phyloP scores from a whole-genome alignment of 306 rosid genomes.

The Cicer yamashitae region DNA sequence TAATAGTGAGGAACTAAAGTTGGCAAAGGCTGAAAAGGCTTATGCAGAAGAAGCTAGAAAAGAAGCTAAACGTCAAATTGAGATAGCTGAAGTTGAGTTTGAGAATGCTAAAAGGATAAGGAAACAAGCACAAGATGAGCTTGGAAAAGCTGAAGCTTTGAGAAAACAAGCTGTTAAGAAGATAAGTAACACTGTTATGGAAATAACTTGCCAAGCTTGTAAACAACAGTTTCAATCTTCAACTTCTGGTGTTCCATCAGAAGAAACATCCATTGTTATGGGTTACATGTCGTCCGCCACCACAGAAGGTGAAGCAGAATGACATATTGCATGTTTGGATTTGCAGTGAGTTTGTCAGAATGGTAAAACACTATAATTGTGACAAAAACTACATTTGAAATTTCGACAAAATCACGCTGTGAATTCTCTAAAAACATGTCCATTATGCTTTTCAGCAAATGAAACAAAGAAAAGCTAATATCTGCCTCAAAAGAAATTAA shows the following conservation, averaged over 20 bases:
- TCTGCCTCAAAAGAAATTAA: background rate
- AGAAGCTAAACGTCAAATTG: slow-evolving; percentile 78
- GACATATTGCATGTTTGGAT: slow-evolving; percentile 3
- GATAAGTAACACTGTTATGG: slow-evolving; percentile 70
- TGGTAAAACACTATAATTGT: no score
- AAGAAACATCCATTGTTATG: slow-evolving; percentile 76
- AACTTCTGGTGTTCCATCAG: slow-evolving; percentile 51
- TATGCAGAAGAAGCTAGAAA: slow-evolving; percentile 85
- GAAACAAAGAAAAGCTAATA: slow-evolving; percentile 11
- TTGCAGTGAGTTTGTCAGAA: no score
- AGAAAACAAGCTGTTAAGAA: slow-evolving; percentile 79
- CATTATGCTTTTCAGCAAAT: background rate
- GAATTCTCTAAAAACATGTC: no score
- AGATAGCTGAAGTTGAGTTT: slow-evolving; percentile 82
- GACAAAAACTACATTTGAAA: no score
- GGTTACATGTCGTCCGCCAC: slow-evolving; percentile 88
- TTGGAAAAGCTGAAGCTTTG: slow-evolving; percentile 71
- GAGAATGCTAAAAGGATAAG: slow-evolving; percentile 80
- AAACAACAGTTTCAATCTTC: slow-evolving; percentile 70
- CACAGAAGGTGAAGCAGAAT: slow-evolving; percentile 78
- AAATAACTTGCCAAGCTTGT: slow-evolving; percentile 87
- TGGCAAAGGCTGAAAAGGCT: slow-evolving; percentile 72
- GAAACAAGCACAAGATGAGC: slow-evolving; percentile 79
- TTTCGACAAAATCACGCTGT: no score
- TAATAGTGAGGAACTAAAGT: slow-evolving; percentile 58